Percentiles rank a stretch among this genome's conserved stretches.
Conservation (phyloP, 2,329 filamentous ascomycete genomes). For the Reticulascus tulasneorum region DNA sequence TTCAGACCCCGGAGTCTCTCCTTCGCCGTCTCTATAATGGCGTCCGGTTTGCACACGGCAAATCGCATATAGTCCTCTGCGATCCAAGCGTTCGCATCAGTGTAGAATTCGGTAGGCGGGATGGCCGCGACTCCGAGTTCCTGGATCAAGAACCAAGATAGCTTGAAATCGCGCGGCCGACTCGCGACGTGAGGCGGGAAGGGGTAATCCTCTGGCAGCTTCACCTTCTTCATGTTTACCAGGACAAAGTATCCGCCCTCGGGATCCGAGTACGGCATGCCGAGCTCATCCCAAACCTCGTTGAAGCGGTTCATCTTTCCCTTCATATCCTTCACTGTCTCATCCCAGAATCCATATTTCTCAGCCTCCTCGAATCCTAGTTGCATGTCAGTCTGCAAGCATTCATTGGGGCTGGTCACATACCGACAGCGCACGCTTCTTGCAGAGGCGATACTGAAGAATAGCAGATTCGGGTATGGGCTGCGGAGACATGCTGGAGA, state of each 20-base stretch:
- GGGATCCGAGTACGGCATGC: constrained; percentile 79
- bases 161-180: constrained; percentile 87
- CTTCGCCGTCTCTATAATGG: constrained; percentile 76
- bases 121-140: constrained; percentile 95
- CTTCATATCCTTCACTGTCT: constrained; percentile 82
- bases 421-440: constrained; percentile 82
- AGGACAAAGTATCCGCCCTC: constrained; percentile 98
- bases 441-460: constrained; percentile 89
- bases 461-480: constrained; percentile 96
- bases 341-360: constrained; percentile 78
- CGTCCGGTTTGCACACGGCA: constrained; percentile 92
- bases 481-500: constrained; percentile 86
- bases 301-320: constrained; percentile 85
- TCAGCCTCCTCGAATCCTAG: constrained; percentile 85
- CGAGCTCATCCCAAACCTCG: constrained; percentile 70
- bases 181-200: constrained; percentile 87
- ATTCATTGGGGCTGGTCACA: constrained; percentile 8
- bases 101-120: constrained; percentile 96
- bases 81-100: constrained; percentile 73
- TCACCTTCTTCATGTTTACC: constrained; percentile 86
- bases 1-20: constrained; percentile 68
- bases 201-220: constrained; percentile 75
- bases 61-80: constrained; percentile 93
- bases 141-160: constrained; percentile 95
- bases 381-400: neutral